Base-by-base conservation (phyloP, 768 basidiomycete species). In the Macrolepiota dolichaula region DNA sequence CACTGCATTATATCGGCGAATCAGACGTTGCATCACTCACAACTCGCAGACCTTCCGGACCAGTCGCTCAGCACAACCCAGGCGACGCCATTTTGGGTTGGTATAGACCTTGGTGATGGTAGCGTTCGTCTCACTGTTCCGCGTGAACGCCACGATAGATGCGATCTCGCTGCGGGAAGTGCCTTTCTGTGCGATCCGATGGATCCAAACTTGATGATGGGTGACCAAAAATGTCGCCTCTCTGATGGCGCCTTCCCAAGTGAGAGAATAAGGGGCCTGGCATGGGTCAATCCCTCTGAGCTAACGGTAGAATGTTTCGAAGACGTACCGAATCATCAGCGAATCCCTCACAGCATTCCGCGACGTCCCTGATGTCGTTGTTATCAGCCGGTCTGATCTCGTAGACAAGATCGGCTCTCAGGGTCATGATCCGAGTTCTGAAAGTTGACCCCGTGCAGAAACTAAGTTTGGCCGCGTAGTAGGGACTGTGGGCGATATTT, bases 21-120 rank as follows among this genome's bases (percentile, higher is more conserved):
- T 24, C 11, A 22, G 10, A 19, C 12, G 50, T 38, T 29, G 35
- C 32, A 42, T 19, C 13, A 78, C 83, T 65, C 68, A 88, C 82
- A 82, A 70, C 63, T 77, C 71, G 65, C 82, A 84, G 24, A 90
- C 87, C 15, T 75, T 73, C 4, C 84, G 78, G 1, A 87, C 80
- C 17, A 92, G 80, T 7, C 81, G 77, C 67, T 83, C 83, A 0
- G 91, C 91, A 64, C 81, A 87, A 3, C 85, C 81, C 0, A 68
- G 73, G 0, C 79, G 69, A 47, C 86, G 76, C 79, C 82, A 87
- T 1, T 65, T 38, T 0, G 81, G 75, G 51, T 78, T 74, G 0
- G 91, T 92, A 67, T 76, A 87, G 0, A 92, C 89, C 69, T 92
- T 92, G 40, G 87, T 87, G 49, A 92, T 84, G 0, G 86, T 82